Evolutionary conservation across 2,329 filamentous ascomycete species (phyloP).

Genomic region (Orbilia blumenaviensis): DNA sequence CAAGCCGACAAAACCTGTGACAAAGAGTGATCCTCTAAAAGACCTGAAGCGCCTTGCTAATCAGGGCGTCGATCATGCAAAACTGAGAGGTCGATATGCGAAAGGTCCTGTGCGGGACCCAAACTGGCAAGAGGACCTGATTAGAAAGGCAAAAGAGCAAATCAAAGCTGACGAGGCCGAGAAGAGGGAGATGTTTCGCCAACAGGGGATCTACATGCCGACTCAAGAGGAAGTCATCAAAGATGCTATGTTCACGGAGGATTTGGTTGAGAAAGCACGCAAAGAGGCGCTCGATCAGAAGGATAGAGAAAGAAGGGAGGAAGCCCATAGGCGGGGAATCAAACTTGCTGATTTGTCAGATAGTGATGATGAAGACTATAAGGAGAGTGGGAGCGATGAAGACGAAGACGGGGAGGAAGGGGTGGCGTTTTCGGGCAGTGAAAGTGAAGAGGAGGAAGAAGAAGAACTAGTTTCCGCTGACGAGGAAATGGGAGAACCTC

Average conservation of each 20-base stretch:
- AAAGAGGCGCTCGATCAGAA: slow-evolving; percentile 81
- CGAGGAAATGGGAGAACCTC: slow-evolving; percentile 61
- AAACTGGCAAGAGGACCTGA: slow-evolving; percentile 74
- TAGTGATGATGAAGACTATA: slow-evolving; percentile 60
- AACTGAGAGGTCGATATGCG: neutral
- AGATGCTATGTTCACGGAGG: slow-evolving; percentile 83
- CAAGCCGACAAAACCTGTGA: slow-evolving; percentile 53
- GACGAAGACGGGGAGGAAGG: slow-evolving; percentile 59
- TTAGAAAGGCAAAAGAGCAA: slow-evolving; percentile 79
- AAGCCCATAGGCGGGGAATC: slow-evolving; percentile 63
- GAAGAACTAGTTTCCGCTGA: slow-evolving; percentile 59
- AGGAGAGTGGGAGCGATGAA: slow-evolving; percentile 61
- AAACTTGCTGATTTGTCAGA: slow-evolving; percentile 67
- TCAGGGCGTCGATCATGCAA: neutral
- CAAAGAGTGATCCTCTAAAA: slow-evolving; percentile 36
- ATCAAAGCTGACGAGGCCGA: slow-evolving; percentile 79
- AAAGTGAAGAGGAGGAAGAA: slow-evolving; percentile 18
- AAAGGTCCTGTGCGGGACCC: slow-evolving; percentile 71
- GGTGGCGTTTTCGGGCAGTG: slow-evolving; percentile 5
- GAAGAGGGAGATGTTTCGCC: slow-evolving; percentile 77
- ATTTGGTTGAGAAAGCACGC: slow-evolving; percentile 84
- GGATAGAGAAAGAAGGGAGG: slow-evolving; percentile 69
- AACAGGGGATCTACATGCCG: slow-evolving; percentile 81
- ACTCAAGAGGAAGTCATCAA: slow-evolving; percentile 86
- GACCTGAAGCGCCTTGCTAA: slow-evolving; percentile 27